Evolutionary conservation across 2,329 filamentous ascomycete genomes (phyloP).

Genomic region (Colletotrichum liaoningense): DNA sequence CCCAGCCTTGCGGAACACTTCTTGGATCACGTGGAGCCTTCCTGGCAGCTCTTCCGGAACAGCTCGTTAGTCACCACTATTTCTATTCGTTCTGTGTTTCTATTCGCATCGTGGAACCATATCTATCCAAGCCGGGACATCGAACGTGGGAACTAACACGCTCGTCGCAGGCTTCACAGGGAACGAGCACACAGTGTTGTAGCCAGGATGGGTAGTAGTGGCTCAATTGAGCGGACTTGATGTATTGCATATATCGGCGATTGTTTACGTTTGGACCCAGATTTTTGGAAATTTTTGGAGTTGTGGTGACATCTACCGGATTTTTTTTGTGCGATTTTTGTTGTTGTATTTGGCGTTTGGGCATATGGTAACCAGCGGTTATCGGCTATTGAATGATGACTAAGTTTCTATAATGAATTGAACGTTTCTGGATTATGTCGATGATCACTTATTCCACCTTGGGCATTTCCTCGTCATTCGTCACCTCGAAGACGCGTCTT

Average conservation of each 20-base stretch:
- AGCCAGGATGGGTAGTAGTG: background rate
- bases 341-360: conserved; percentile 17
- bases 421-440: background rate
- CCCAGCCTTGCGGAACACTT: background rate
- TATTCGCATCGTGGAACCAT: background rate
- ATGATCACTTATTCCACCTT: background rate
- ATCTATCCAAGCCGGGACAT: conserved; percentile 2
- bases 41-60: background rate
- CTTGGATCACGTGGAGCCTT: conserved; percentile 5
- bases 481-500: background rate
- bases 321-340: background rate
- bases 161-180: background rate
- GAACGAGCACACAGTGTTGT: background rate
- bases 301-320: background rate
- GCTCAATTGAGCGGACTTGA: background rate
- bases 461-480: background rate
- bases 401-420: background rate
- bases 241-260: conserved; percentile 6
- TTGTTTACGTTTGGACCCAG: background rate
- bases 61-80: conserved; percentile 35
- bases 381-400: conserved; percentile 11
- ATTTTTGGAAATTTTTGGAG: background rate
- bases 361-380: background rate
- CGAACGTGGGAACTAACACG: conserved; percentile 26
- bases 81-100: conserved; percentile 1